A percentile compares a stretch with the other conserved stretches of the same genome.
These are phyloP conservation scores for Misopates orontium DNA, from an alignment of 257 asterid species.

Conservation along the genomic window DNA sequence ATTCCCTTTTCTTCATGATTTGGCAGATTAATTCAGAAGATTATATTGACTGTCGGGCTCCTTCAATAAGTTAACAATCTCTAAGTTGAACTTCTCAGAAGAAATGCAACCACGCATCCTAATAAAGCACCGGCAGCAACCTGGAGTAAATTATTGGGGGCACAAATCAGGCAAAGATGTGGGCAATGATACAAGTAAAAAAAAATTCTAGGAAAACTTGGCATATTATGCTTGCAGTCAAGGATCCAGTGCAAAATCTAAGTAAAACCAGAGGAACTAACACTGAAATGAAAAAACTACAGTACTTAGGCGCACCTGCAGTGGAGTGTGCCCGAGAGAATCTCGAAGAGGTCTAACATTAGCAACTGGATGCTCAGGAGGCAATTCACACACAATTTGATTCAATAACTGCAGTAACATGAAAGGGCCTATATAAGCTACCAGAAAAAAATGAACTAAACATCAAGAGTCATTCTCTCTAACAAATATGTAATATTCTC, in stretches of 20 bases:
- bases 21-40: not conserved
- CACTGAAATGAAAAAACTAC: not conserved
- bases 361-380: constrained; percentile 99
- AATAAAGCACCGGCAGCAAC: constrained; percentile 75
- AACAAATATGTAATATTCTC: constrained; percentile 5
- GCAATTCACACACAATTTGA: constrained; percentile 95
- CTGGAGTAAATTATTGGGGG: constrained; percentile 33
- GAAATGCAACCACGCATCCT: constrained; percentile 60
- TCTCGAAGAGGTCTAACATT: constrained; percentile 90
- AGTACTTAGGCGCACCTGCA: constrained; percentile 59
- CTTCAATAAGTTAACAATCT: not conserved
- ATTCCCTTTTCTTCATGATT: not conserved
- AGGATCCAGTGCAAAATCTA: constrained; percentile 7
- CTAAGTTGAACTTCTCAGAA: constrained; percentile 45
- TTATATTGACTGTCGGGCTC: not conserved
- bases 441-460: not conserved
- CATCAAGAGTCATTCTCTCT: not conserved
- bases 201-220: not conserved
- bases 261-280: not conserved
- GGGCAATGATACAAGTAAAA: not conserved
- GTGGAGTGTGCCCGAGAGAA: constrained; percentile 95
- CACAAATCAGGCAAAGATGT: constrained; percentile 6
- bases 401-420: constrained; percentile 65
- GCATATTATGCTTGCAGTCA: constrained; percentile 6
- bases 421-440: not conserved